A percentile compares a stretch with the other conserved stretches of the same genome.
Evolutionary conservation across 176 grass and related monocot genomes (phyloP).

Genomic region (Thalia dealbata): DNA sequence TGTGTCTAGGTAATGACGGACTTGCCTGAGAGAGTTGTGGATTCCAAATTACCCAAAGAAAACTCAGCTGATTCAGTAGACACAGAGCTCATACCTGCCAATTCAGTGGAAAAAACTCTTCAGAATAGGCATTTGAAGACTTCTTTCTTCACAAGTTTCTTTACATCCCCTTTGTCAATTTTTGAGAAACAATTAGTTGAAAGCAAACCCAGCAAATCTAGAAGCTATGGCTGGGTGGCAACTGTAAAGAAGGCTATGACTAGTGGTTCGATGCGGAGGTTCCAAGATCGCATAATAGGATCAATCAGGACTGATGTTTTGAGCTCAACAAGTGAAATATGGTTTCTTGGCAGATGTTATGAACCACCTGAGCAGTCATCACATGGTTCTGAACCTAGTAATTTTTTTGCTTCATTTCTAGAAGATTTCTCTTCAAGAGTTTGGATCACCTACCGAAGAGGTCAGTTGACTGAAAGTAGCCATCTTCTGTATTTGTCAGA

Average conservation of each 20-base stretch:
- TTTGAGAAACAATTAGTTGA: constrained; percentile 41
- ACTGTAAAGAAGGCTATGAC: constrained; percentile 53
- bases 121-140: constrained; percentile 33
- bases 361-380: constrained; percentile 41
- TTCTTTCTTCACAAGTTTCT: constrained; percentile 44
- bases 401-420: constrained; percentile 35
- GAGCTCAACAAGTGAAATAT: constrained; percentile 39
- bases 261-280: constrained; percentile 57
- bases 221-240: constrained; percentile 62
- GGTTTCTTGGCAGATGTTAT: constrained; percentile 86
- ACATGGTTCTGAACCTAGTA: constrained; percentile 12
- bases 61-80: constrained; percentile 1
- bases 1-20: constrained; percentile 74
- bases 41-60: constrained; percentile 22
- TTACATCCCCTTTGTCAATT: constrained; percentile 47
- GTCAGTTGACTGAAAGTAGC: constrained; percentile 21
- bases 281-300: constrained; percentile 42
- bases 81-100: constrained; percentile 11
- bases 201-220: constrained; percentile 24
- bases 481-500: neutral
- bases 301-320: constrained; percentile 27
- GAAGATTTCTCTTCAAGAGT: constrained; percentile 84
- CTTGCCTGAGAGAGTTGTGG: constrained; percentile 46
- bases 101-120: constrained; percentile 22
- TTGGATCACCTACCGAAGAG: constrained; percentile 95